Evolutionary conservation across 352 stramenopile genomes (phyloP).

Genomic region (Globisporangium polare): DNA sequence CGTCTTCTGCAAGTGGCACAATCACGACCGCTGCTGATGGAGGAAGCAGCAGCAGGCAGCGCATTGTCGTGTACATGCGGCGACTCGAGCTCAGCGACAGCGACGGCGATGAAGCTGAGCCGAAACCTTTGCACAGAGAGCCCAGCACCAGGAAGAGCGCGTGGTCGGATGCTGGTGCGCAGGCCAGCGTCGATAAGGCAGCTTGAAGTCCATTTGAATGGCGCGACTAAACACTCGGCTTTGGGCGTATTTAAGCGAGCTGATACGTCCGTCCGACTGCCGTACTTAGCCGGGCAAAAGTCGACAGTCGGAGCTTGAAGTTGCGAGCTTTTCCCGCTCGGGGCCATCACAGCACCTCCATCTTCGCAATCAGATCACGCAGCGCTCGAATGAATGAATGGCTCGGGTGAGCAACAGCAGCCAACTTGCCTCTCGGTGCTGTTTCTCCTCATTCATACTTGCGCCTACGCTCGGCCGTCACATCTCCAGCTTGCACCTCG

Average conservation of each 20-base stretch:
- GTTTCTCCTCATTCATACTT: neutral
- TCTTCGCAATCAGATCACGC: neutral
- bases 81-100: conserved; percentile 23
- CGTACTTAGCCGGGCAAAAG: neutral
- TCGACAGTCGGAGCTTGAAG: neutral
- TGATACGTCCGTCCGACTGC: neutral
- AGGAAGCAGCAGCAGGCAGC: conserved; percentile 8
- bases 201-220: neutral
- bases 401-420: neutral
- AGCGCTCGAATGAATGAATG: neutral
- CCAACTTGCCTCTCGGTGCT: neutral
- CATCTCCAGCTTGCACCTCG: neutral
- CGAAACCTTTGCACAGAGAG: neutral
- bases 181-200: neutral
- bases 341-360: neutral
- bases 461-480: conserved; percentile 7
- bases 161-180: too few species aligned
- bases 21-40: neutral
- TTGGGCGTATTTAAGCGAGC: neutral
- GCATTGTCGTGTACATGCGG: conserved; percentile 44
- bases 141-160: neutral
- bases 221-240: neutral
- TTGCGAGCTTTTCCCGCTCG: neutral
- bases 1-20: neutral
- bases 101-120: neutral